Conservation (phyloP, 1,139 yeast genomes). For the Debaryomycetaceae sp. region DNA sequence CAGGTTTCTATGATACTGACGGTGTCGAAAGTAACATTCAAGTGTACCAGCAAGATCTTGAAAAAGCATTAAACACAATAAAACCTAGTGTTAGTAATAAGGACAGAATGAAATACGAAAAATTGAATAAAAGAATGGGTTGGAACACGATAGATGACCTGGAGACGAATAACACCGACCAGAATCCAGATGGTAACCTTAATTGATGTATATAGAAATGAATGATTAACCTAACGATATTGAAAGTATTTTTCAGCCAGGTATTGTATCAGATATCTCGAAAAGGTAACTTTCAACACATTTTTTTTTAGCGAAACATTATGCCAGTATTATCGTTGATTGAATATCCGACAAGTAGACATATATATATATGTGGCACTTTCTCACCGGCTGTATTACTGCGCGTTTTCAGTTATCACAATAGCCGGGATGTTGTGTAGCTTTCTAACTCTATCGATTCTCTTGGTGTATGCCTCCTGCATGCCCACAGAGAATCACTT, state of each 20-base stretch:
- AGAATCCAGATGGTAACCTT: not conserved
- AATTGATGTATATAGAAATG: not conserved
- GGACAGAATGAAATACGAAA: conserved; percentile 77
- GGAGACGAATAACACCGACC: not conserved
- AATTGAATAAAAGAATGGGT: conserved; percentile 57
- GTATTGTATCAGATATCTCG: not conserved
- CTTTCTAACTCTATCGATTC: not conserved
- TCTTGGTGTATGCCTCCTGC: not conserved
- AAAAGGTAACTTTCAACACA: not conserved
- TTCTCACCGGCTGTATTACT: no score
- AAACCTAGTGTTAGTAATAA: conserved; percentile 89
- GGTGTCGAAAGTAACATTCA: conserved; percentile 34
- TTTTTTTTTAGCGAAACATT: no score
- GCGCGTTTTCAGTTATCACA: not conserved
- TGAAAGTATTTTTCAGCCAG: not conserved
- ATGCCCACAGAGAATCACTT: not conserved
- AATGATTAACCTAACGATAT: no score
- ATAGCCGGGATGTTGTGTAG: not conserved
- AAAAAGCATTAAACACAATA: conserved; percentile 65
- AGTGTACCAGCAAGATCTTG: conserved; percentile 68
- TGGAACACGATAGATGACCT: conserved; percentile 39
- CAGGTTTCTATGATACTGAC: conserved; percentile 38
- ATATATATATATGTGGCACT: no score
- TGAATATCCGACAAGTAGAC: no score
- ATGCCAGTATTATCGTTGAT: no score